These are phyloP conservation scores for Avena sativa DNA, from an alignment of 176 grass and related monocot genomes.

Conservation along the genomic window DNA sequence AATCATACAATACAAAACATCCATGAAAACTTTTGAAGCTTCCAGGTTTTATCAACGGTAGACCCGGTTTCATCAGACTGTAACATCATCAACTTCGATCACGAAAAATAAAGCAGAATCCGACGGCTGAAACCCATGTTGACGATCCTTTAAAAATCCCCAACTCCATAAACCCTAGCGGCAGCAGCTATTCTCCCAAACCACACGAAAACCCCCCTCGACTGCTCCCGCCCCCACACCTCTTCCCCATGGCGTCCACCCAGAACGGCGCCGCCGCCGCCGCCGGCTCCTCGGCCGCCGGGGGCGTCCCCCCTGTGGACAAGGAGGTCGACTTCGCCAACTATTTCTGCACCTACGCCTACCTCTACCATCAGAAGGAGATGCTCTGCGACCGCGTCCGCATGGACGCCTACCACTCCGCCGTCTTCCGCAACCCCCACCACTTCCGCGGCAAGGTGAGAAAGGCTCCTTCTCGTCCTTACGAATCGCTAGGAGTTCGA, in stretches of 20 bases:
- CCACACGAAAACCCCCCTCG: not conserved
- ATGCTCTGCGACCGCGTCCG: conserved; percentile 96
- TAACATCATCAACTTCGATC: not conserved
- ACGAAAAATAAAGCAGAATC: conserved; percentile 45
- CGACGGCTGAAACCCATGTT: not conserved
- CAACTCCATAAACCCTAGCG: conserved; percentile 62
- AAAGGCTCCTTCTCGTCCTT: not conserved
- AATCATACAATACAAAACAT: not conserved
- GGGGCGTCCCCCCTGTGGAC: conserved; percentile 51
- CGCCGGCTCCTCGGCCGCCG: conserved; percentile 14
- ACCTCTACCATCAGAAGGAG: conserved; percentile 98
- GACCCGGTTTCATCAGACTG: not conserved
- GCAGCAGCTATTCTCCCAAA: not conserved
- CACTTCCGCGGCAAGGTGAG: conserved; percentile 88
- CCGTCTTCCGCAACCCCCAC: conserved; percentile 83
- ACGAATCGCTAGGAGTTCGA: not conserved
- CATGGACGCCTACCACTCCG: conserved; percentile 94
- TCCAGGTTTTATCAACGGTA: not conserved
- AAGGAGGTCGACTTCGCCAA: conserved; percentile 97
- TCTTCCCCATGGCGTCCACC: conserved; percentile 52
- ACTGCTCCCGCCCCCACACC: conserved; percentile 13
- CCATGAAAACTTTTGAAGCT: not conserved
- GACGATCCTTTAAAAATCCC: conserved; percentile 27
- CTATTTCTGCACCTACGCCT: conserved; percentile 97
- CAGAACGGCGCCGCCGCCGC: conserved; percentile 50